Evolutionary conservation across 345 rosid species (phyloP), one percentile per base, ranked within the genome.

Genomic region (Arabidopsis suecica): DNA sequence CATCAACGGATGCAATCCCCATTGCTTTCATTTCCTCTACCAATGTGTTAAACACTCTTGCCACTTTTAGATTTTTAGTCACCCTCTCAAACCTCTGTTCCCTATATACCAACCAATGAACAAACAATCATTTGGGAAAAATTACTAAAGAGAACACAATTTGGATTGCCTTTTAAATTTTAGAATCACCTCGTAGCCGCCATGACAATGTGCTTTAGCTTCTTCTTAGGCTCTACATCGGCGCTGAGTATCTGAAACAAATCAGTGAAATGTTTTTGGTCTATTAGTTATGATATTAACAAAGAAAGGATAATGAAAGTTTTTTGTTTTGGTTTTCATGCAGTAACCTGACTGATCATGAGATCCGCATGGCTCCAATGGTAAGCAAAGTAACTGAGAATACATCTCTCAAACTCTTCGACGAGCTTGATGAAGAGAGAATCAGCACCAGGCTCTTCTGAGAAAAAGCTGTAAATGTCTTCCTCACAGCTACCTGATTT

Each of bases 21-120:
- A 94, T 94, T 76, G 97, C 98, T 78, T 88, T 94, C 95, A 94
- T 79, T 77, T 93, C 94, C 84, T 93, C 97, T 50, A 91, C 93
- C 58, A 91, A 72, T 8, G 97, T 89, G 16, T 82, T 85, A 76
- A 93, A 88, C 2, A 88, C 85, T 77, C 97, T 84, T 38, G 96
- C 89, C 57, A 87, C 91, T 83, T 93, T 89, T 28, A 93, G 87
- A 65, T 83, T 83, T 78, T 89, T 91, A 13, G 88, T 87, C 72
- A 89, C 83, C 73, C 88, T 86, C 80, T 93, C 96, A 64, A 93
- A 91, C 77, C 98, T 85, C 76, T 87, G 96, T 77, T 93, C 87
- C 72, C 97, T 93, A 34, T 48, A 80, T 63, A 68, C 28, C 41
- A 64, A 37, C 49, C 62, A 69, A 69, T 23, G 50, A 54, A 54